Percentiles rank a stretch among this genome's conserved stretches.
Evolutionary conservation across 805 yeast species (phyloP).

Genomic region (Komagataella pastoris): DNA sequence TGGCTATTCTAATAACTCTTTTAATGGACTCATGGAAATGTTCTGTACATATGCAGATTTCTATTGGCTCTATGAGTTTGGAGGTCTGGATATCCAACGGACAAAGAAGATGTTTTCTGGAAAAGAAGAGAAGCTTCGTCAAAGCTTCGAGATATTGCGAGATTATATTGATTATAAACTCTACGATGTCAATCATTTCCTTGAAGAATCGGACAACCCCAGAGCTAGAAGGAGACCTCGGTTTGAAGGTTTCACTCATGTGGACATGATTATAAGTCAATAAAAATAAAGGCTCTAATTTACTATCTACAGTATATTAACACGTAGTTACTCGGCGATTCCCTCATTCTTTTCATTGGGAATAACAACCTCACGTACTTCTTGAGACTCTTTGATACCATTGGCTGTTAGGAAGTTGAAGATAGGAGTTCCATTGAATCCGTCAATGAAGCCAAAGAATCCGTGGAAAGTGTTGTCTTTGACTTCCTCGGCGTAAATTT

Average conservation of each 20-base stretch:
- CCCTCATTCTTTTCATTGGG: constrained; percentile 9
- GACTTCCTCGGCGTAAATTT: constrained; percentile 82
- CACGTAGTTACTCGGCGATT: background rate
- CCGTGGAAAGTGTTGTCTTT: constrained; percentile 83
- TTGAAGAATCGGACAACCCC: constrained; percentile 6
- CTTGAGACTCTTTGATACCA: constrained; percentile 19
- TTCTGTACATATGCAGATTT: constrained; percentile 16
- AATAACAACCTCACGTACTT: constrained; percentile 8
- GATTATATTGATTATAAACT: constrained; percentile 18
- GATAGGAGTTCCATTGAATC: constrained; percentile 53
- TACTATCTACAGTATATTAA: background rate
- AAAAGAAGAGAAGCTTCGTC: background rate
- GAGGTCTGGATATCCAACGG: constrained; percentile 1
- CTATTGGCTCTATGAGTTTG: constrained; percentile 8
- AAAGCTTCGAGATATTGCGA: constrained; percentile 10
- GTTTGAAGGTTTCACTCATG: background rate
- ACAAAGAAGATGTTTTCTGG: background rate
- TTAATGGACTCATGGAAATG: constrained; percentile 17
- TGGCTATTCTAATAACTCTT: constrained; percentile 13
- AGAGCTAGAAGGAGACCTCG: background rate
- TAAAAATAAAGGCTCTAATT: background rate
- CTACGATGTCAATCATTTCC: constrained; percentile 5
- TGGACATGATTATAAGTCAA: constrained; percentile 1
- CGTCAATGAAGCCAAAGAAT: constrained; percentile 83
- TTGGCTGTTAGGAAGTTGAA: constrained; percentile 45